A percentile compares a stretch with the other conserved stretches of the same genome.
phyloP scores from a whole-genome alignment of 2,329 filamentous ascomycete genomes.

The Pleurostoma richardsiae region DNA sequence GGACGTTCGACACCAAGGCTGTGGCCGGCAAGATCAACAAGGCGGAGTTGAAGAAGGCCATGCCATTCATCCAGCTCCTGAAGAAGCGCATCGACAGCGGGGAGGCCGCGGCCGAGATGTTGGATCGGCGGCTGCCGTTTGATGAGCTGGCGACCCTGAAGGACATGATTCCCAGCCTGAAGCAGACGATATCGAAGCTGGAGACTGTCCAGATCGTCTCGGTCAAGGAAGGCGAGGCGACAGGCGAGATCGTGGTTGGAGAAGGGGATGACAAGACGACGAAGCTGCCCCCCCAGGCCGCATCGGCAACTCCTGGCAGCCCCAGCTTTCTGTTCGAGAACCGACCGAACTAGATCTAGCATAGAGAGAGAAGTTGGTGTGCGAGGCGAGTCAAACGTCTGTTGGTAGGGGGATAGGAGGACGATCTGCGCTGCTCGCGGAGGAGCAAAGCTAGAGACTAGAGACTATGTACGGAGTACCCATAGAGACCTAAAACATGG shows the following conservation, averaged over 20 bases:
- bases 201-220: constrained; percentile 66
- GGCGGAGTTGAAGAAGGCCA: constrained; percentile 92
- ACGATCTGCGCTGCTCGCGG: too few relatives aligned
- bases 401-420: too few relatives aligned
- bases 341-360: too few relatives aligned
- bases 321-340: neutral
- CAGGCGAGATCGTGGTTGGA: constrained; percentile 49
- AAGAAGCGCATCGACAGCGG: constrained; percentile 78
- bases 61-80: constrained; percentile 88
- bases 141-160: constrained; percentile 72
- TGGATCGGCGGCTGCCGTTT: constrained; percentile 81
- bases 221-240: constrained; percentile 67
- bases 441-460: too few relatives aligned
- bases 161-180: constrained; percentile 76
- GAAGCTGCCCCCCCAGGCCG: constrained; percentile 22
- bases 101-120: constrained; percentile 61
- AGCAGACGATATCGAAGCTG: constrained; percentile 62
- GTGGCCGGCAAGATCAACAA: constrained; percentile 76
- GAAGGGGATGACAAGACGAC: constrained; percentile 39
- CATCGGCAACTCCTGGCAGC: neutral
- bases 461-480: too few relatives aligned
- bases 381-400: too few relatives aligned
- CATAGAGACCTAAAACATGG: too few relatives aligned
- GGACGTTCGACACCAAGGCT: constrained; percentile 70
- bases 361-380: too few relatives aligned